Base-by-base conservation (phyloP, 1,284 basidiomycete species). In the Fomes fomentarius region DNA sequence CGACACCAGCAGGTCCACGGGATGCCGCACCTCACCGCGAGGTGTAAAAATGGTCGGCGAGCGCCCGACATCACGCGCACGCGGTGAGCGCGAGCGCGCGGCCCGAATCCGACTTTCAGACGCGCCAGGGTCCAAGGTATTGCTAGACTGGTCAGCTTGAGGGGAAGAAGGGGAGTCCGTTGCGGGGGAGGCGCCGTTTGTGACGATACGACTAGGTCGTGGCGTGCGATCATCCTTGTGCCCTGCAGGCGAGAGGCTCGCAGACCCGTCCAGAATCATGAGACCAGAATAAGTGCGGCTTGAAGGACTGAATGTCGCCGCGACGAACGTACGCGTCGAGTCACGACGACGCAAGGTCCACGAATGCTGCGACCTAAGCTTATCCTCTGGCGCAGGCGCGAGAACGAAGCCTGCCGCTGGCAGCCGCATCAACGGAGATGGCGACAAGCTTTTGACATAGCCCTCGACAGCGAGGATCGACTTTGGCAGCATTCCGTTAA, bases 401-500 rank as follows among this genome's bases (percentile, higher is more conserved):
- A 88, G 66, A 11, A 84, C 71, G 57, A 89, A 58, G 1, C 84
- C 84, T 3, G 81, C 71, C 7, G 84, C 71, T 7, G 93, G 93
- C 22, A 89, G 70, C 40, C 90, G 78, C 37, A 83, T 83, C 39
- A 85, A 74, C 14, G 91, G 90, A 38, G 85, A 72, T 1, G 87
- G 81, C 4, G 81, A 76, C 31, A 76, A 75, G 59, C 74, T 75
- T 70, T 87, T 91, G 63, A 93, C 76, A 59, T 83, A 86, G 21
- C 79, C 69, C 65, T 95, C 93, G 34, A 95, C 74, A 0, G 83
- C 79, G 4, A 92, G 71, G 19, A 95, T 83, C 1, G 85, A 77
- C 52, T 83, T 79, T 3, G 91, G 84, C 14, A 94, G 72, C 21
- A 85, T 77, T 1, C 88, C 81, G 66, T 98, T 97, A 70, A 95